Evolutionary conservation across 192 early-diverging fungal genomes (phyloP).

Genomic region (Funneliformis geosporum): DNA sequence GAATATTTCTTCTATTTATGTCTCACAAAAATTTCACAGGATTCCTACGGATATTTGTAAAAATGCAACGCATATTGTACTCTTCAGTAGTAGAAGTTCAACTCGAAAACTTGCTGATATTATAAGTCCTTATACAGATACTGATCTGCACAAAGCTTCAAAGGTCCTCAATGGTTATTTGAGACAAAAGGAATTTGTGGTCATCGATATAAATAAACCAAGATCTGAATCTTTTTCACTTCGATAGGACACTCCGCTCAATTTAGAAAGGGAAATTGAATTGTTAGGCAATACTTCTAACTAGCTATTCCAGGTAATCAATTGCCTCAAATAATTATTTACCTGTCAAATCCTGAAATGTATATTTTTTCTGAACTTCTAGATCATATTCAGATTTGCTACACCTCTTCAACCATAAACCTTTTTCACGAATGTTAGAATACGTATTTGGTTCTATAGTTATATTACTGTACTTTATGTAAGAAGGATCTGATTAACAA

Average conservation of each 20-base stretch:
- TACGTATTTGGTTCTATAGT: conserved; percentile 1
- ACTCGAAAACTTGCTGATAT: conserved; percentile 30
- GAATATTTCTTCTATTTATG: conserved; percentile 31
- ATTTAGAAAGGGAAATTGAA: conserved; percentile 5
- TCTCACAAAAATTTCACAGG: conserved; percentile 22
- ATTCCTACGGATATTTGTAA: conserved; percentile 29
- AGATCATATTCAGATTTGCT: conserved; percentile 8
- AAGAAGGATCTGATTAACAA: conserved; percentile 21
- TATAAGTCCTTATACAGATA: conserved; percentile 22
- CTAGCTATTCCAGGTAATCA: too few relatives aligned
- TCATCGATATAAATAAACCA: conserved; percentile 18
- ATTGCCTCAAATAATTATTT: too few relatives aligned
- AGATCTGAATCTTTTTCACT: conserved; percentile 20
- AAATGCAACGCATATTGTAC: conserved; percentile 29
- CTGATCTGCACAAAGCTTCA: conserved; percentile 2
- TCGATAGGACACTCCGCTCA: neutral
- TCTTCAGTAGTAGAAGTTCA: conserved; percentile 21
- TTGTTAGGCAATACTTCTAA: too few relatives aligned
- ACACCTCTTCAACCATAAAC: neutral
- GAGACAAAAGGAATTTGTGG: conserved; percentile 27
- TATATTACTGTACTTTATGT: conserved; percentile 6
- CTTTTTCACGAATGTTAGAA: neutral
- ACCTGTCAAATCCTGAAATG: neutral
- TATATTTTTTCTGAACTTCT: conserved; percentile 7
- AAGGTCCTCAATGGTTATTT: conserved; percentile 19